These are phyloP conservation scores for Aspergillus viridinutans DNA, from an alignment of 2,329 filamentous ascomycete species.

Conservation along the genomic window DNA sequence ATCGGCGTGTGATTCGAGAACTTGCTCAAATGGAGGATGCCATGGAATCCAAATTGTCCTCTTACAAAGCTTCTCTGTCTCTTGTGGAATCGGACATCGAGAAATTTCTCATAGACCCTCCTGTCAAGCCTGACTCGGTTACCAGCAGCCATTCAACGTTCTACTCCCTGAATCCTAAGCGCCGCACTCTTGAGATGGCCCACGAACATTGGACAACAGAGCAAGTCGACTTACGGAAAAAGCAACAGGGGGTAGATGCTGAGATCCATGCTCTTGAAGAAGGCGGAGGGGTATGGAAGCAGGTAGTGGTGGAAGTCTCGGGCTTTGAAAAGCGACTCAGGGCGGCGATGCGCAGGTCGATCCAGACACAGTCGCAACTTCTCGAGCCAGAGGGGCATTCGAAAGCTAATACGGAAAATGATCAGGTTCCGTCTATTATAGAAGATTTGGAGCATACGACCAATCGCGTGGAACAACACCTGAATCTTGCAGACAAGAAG, in stretches of 20 bases:
- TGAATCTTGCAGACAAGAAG: slow-evolving; percentile 49
- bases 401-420: slow-evolving; percentile 16
- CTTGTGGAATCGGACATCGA: slow-evolving; percentile 54
- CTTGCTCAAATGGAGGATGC: slow-evolving; percentile 53
- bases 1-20: slow-evolving; percentile 50
- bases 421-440: slow-evolving; percentile 32
- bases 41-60: slow-evolving; percentile 55
- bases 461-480: slow-evolving; percentile 44
- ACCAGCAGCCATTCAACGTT: slow-evolving; percentile 38
- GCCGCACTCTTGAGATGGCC: slow-evolving; percentile 58
- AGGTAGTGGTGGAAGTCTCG: slow-evolving; percentile 49
- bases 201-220: slow-evolving; percentile 54
- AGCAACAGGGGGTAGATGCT: slow-evolving; percentile 45
- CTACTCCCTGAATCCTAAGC: slow-evolving; percentile 50
- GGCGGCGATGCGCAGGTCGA: slow-evolving; percentile 29
- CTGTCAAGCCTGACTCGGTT: slow-evolving; percentile 35
- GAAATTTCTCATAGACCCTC: slow-evolving; percentile 49
- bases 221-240: slow-evolving; percentile 40
- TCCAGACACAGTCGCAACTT: slow-evolving; percentile 20
- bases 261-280: slow-evolving; percentile 57
- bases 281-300: slow-evolving; percentile 56
- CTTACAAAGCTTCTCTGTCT: slow-evolving; percentile 53
- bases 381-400: slow-evolving; percentile 8
- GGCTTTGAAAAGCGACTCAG: slow-evolving; percentile 45
- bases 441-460: slow-evolving; percentile 46